Evolutionary conservation across 1,284 basidiomycete species (phyloP).

Genomic region (Pseudozyma hubeiensis): DNA sequence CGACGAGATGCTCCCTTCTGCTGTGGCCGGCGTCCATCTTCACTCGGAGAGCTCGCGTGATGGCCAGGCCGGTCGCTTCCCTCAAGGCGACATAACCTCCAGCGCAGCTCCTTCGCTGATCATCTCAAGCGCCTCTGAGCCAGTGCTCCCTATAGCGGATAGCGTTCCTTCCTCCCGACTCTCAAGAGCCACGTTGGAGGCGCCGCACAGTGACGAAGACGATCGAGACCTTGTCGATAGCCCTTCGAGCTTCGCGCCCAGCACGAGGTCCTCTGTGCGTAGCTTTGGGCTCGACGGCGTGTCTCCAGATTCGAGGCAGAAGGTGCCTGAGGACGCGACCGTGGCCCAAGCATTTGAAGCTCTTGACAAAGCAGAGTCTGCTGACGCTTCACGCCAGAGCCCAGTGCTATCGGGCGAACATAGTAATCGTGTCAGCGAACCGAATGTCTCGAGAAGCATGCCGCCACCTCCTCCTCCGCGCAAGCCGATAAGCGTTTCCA

Average conservation of each 20-base stretch:
- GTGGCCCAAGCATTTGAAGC: neutral
- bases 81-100: neutral
- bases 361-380: constrained; percentile 1
- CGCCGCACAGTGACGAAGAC: constrained; percentile 10
- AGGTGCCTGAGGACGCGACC: neutral
- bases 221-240: constrained; percentile 34
- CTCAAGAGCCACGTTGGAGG: constrained; percentile 2
- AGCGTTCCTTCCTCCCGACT: neutral
- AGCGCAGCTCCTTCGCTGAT: constrained; percentile 19
- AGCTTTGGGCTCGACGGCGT: constrained; percentile 26
- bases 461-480: constrained; percentile 38
- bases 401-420: constrained; percentile 2
- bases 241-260: constrained; percentile 34
- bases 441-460: constrained; percentile 7
- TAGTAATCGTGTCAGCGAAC: neutral
- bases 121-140: constrained; percentile 41
- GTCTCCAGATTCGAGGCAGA: neutral
- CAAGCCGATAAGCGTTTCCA: constrained; percentile 7
- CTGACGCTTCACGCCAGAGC: constrained; percentile 6
- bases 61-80: neutral
- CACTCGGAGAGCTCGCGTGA: constrained; percentile 12
- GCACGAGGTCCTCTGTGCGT: constrained; percentile 27
- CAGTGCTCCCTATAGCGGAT: constrained; percentile 4
- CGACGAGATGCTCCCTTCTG: neutral
- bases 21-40: neutral